phyloP scores from a whole-genome alignment of 139 green algal species.

The Micromonas pusilla region DNA sequence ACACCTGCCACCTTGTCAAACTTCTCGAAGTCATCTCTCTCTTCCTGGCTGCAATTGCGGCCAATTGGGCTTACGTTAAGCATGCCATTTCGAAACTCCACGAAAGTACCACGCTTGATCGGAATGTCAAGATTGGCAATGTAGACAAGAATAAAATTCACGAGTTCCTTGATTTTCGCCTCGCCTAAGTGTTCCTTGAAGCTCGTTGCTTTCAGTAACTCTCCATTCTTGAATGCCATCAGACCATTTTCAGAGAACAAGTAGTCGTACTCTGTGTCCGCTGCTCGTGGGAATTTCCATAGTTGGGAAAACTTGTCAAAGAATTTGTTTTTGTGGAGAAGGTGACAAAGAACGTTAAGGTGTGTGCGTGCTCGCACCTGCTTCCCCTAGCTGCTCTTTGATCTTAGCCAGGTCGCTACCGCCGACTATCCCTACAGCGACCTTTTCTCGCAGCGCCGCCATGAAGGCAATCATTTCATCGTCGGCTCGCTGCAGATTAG shows the following conservation, averaged over 20 bases:
- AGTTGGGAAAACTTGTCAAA: too few relatives aligned
- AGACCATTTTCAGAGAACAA: constrained; percentile 97
- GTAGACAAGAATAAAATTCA: constrained; percentile 90
- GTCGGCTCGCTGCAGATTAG: too few relatives aligned
- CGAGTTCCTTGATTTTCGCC: constrained; percentile 65
- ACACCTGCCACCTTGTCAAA: constrained; percentile 64
- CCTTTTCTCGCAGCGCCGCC: constrained; percentile 38
- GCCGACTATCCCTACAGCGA: constrained; percentile 93
- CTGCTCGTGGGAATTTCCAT: too few relatives aligned
- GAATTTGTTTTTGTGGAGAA: too few relatives aligned
- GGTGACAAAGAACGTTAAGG: constrained; percentile 1
- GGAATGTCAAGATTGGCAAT: constrained; percentile 96
- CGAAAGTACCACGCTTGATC: constrained; percentile 94
- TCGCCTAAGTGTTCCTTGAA: constrained; percentile 54
- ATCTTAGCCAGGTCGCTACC: constrained; percentile 95
- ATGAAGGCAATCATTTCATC: constrained; percentile 36
- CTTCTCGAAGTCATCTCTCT: constrained; percentile 90
- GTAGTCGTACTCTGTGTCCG: constrained; percentile 78
- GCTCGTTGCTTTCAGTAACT: constrained; percentile 32
- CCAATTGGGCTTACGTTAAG: constrained; percentile 96
- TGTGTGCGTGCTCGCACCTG: too few relatives aligned
- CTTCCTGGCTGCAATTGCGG: constrained; percentile 92
- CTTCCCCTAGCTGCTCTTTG: constrained; percentile 86
- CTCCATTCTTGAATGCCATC: constrained; percentile 77
- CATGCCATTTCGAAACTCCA: constrained; percentile 99